A percentile compares a stretch with the other conserved stretches of the same genome.
These are phyloP conservation scores for Pholiota conissans DNA, from an alignment of 768 basidiomycete species.

Conservation along the genomic window DNA sequence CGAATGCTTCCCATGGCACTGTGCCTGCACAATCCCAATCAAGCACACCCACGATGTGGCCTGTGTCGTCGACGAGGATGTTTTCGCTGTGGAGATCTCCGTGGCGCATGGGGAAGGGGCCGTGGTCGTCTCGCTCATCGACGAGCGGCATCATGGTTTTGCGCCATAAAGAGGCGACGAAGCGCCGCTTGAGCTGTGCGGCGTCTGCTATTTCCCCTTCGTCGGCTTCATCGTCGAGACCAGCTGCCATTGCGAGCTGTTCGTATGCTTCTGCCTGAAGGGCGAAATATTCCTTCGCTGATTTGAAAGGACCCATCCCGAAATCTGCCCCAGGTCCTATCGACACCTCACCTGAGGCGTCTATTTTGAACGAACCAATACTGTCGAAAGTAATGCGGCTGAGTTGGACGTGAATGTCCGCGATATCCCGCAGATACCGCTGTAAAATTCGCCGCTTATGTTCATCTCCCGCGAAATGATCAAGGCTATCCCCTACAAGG, in stretches of 20 bases:
- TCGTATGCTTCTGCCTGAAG: conserved; percentile 42
- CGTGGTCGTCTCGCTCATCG: conserved; percentile 35
- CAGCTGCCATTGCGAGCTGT: conserved; percentile 34
- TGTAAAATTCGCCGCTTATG: conserved; percentile 34
- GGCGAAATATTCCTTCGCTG: conserved; percentile 38
- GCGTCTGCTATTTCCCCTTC: conserved; percentile 22
- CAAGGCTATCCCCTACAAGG: conserved; percentile 20
- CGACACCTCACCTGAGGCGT: conserved; percentile 31
- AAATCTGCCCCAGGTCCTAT: conserved; percentile 43
- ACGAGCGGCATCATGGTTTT: conserved; percentile 42
- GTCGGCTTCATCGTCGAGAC: conserved; percentile 25
- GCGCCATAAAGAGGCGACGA: conserved; percentile 39
- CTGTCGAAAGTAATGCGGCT: conserved; percentile 38
- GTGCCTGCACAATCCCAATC: conserved; percentile 45
- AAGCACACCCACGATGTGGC: conserved; percentile 40
- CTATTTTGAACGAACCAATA: conserved; percentile 39
- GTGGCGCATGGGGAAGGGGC: conserved; percentile 43
- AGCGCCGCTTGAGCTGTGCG: conserved; percentile 34
- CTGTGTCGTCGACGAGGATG: conserved; percentile 37
- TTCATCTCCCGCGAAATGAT: conserved; percentile 34
- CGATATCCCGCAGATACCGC: conserved; percentile 39
- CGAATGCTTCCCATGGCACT: conserved; percentile 44
- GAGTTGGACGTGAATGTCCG: conserved; percentile 40
- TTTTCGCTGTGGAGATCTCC: conserved; percentile 44
- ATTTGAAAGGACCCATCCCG: conserved; percentile 39